Evolutionary conservation across 2,329 filamentous ascomycete species (phyloP).

Genomic region (Fusarium pininemorale): DNA sequence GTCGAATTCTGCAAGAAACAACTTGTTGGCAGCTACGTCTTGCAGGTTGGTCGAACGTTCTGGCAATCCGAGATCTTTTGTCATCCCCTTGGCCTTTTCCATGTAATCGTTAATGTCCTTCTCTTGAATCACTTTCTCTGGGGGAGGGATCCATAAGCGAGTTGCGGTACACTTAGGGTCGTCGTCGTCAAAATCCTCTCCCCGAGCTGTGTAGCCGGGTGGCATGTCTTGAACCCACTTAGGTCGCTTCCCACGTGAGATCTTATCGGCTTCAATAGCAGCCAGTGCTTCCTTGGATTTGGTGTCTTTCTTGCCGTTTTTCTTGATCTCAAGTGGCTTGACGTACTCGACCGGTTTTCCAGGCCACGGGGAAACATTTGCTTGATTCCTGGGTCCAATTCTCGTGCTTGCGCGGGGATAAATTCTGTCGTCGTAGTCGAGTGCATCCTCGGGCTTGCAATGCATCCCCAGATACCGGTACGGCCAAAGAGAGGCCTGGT

Average conservation of each 20-base stretch:
- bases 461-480: slow-evolving; percentile 96
- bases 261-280: slow-evolving; percentile 82
- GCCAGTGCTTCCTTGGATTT: slow-evolving; percentile 85
- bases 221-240: slow-evolving; percentile 96
- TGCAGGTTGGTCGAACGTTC: slow-evolving; percentile 85
- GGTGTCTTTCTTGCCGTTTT: slow-evolving; percentile 78
- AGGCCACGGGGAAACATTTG: slow-evolving; percentile 84
- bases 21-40: slow-evolving; percentile 80
- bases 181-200: slow-evolving; percentile 77
- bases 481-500: slow-evolving; percentile 93
- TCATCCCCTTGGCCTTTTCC: slow-evolving; percentile 70
- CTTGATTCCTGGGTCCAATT: slow-evolving; percentile 90
- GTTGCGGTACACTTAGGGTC: slow-evolving; percentile 80
- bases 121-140: slow-evolving; percentile 59
- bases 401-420: slow-evolving; percentile 95
- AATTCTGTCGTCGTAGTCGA: slow-evolving; percentile 97
- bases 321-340: slow-evolving; percentile 87
- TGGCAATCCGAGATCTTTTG: slow-evolving; percentile 74
- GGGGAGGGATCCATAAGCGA: slow-evolving; percentile 80
- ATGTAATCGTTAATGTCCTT: slow-evolving; percentile 81
- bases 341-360: slow-evolving; percentile 90
- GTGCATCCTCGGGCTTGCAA: slow-evolving; percentile 91
- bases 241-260: slow-evolving; percentile 80
- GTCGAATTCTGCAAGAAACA: slow-evolving; percentile 78
- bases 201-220: slow-evolving; percentile 82